Evolutionary conservation across 192 early-diverging fungal species (phyloP).

Genomic region (Haplosporangium gracile): DNA sequence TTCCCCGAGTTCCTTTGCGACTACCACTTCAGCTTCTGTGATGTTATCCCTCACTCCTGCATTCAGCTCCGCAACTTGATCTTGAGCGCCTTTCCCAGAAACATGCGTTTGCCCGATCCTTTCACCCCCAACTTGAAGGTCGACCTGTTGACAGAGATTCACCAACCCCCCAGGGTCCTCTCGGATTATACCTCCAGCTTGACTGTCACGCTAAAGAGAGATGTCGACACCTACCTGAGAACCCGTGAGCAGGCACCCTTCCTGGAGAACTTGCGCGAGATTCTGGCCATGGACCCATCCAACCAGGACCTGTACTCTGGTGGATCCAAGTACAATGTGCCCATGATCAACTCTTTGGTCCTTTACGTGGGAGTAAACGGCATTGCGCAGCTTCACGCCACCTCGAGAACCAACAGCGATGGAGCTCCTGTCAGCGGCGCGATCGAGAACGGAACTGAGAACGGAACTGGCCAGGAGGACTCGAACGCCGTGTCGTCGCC

Average conservation of each 20-base stretch:
- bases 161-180: slow-evolving; percentile 85
- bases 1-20: slow-evolving; percentile 97
- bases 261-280: slow-evolving; percentile 66
- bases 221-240: slow-evolving; percentile 81
- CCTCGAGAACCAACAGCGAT: slow-evolving; percentile 40
- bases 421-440: background rate
- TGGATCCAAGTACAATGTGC: slow-evolving; percentile 78
- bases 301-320: slow-evolving; percentile 53
- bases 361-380: slow-evolving; percentile 88
- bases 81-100: slow-evolving; percentile 94
- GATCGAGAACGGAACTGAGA: slow-evolving; percentile 40
- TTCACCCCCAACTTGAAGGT: slow-evolving; percentile 96
- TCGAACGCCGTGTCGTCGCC: slow-evolving; percentile 29
- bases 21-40: slow-evolving; percentile 92
- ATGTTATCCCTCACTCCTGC: slow-evolving; percentile 91
- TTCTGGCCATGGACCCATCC: slow-evolving; percentile 60
- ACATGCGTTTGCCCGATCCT: slow-evolving; percentile 97
- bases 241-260: slow-evolving; percentile 70
- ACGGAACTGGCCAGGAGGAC: slow-evolving; percentile 10
- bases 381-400: slow-evolving; percentile 65
- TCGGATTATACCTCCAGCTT: slow-evolving; percentile 86
- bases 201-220: slow-evolving; percentile 73
- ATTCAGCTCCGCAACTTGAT: slow-evolving; percentile 97
- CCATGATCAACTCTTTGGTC: slow-evolving; percentile 89
- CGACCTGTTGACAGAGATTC: slow-evolving; percentile 89